phyloP scores from a whole-genome alignment of 2,329 filamentous ascomycete species.

The Pestalotiopsis sp. region DNA sequence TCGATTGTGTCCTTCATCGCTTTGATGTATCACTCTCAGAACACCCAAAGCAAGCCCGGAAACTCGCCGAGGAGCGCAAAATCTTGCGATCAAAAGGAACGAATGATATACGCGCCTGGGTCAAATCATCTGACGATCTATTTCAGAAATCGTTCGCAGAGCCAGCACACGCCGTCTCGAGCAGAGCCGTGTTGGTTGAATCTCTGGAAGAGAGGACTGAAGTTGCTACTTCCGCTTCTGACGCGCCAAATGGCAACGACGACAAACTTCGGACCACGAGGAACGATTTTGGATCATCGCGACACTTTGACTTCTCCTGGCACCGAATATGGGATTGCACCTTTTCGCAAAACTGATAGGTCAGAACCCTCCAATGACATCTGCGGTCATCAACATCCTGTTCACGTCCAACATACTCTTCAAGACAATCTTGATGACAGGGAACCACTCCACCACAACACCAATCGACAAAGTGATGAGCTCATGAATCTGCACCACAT shows the following conservation, averaged over 20 bases:
- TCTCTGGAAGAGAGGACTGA: not conserved
- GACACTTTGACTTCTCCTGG: not conserved
- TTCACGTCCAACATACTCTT: not conserved
- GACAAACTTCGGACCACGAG: not conserved
- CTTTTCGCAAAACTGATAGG: not conserved
- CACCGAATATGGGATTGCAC: not conserved
- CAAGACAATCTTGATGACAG: not conserved
- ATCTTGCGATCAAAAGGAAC: not conserved
- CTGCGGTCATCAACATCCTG: not conserved
- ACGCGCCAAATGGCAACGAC: no score
- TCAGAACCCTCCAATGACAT: not conserved
- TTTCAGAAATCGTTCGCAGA: not conserved
- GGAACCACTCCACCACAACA: not conserved
- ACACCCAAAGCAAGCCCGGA: not conserved
- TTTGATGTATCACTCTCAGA: not conserved
- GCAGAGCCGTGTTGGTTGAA: not conserved
- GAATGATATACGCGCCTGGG: not conserved
- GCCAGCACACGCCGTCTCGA: not conserved
- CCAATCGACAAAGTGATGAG: not conserved
- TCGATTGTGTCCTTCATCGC: not conserved
- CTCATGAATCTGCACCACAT: not conserved
- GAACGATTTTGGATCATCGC: not conserved
- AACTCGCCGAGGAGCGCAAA: not conserved
- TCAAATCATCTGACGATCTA: not conserved
- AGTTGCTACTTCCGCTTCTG: not conserved